Evolutionary conservation across 2,329 filamentous ascomycete species (phyloP), one percentile per base, ranked within the genome.

Genomic region (Oidium heveae): DNA sequence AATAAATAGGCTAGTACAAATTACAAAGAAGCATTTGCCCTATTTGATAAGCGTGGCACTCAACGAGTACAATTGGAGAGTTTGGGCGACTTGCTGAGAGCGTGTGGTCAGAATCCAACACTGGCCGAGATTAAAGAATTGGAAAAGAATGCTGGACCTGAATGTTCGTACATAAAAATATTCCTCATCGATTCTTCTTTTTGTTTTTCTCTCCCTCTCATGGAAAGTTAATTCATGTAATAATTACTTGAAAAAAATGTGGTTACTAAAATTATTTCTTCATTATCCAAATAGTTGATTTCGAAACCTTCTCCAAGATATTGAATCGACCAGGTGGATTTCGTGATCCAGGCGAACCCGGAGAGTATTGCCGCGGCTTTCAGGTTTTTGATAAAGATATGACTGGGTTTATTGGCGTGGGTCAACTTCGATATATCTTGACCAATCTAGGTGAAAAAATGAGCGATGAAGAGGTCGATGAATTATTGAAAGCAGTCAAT

Each of bases 11-110:
- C 78, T 68, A 80, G 76, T 58, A 96, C 89, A 73, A 96, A 98
- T 82, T 98, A 96, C 86, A 96, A 96, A 76, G 91, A 98, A 82
- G 91, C 91, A 63, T 98, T 98, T 72, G 88, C 88, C 65, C 84
- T 98, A 68, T 98, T 96, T 75, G 91, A 98, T 77, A 96, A 95
- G 81, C 89, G 91, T 69, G 91, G 91, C 67, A 94, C 86, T 67
- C 88, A 89, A 66, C 88, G 88, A 63, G 91, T 96, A 62, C 71
- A 84, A 43, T 74, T 88, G 68, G 84, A 89, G 61, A 83, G 82
- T 60, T 79, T 98, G 56, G 91, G 91, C 62, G 91, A 98, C 68
- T 77, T 98, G 57, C 80, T 98, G 61, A 43, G 91, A 67, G 91
- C 91, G 55, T 98, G 91, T 68, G 91, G 91, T 51, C 91, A 98